These are phyloP conservation scores for Lepidium sativum DNA, from an alignment of 345 rosid genomes.

Conservation along the genomic window DNA sequence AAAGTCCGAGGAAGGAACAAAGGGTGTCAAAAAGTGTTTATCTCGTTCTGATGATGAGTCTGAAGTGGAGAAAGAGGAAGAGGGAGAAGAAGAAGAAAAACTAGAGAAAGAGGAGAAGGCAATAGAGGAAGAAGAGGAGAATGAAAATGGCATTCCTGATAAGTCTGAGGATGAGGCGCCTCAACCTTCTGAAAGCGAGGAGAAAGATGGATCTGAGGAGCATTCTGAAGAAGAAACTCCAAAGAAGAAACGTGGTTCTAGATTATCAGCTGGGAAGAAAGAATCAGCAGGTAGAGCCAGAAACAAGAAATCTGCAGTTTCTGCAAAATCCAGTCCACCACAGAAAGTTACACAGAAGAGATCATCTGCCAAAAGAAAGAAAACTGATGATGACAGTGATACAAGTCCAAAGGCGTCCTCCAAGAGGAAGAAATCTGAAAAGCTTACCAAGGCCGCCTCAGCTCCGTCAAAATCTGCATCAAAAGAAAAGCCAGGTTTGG, in stretches of 20 bases:
- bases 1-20: slow-evolving; percentile 41
- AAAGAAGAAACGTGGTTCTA: slow-evolving; percentile 48
- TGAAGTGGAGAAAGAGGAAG: slow-evolving; percentile 32
- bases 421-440: slow-evolving; percentile 48
- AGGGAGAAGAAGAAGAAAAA: slow-evolving; percentile 37
- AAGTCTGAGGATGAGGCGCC: slow-evolving; percentile 29
- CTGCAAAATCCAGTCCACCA: slow-evolving; percentile 44
- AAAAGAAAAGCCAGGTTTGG: slow-evolving; percentile 60
- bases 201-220: slow-evolving; percentile 43
- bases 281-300: slow-evolving; percentile 50
- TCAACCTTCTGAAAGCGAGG: slow-evolving; percentile 73
- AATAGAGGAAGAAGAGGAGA: slow-evolving; percentile 42
- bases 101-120: slow-evolving; percentile 51
- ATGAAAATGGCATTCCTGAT: slow-evolving; percentile 43
- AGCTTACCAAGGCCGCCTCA: slow-evolving; percentile 38
- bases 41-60: slow-evolving; percentile 51
- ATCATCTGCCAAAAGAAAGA: slow-evolving; percentile 36
- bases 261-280: slow-evolving; percentile 36
- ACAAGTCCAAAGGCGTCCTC: slow-evolving; percentile 49
- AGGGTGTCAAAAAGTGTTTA: slow-evolving; percentile 26
- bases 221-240: slow-evolving; percentile 56
- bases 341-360: slow-evolving; percentile 43
- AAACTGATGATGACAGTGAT: slow-evolving; percentile 55
- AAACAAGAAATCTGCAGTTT: slow-evolving; percentile 35
- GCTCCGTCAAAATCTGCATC: slow-evolving; percentile 43